These are phyloP conservation scores for Botrytis porri DNA, from an alignment of 2,329 filamentous ascomycete genomes.

Conservation along the genomic window DNA sequence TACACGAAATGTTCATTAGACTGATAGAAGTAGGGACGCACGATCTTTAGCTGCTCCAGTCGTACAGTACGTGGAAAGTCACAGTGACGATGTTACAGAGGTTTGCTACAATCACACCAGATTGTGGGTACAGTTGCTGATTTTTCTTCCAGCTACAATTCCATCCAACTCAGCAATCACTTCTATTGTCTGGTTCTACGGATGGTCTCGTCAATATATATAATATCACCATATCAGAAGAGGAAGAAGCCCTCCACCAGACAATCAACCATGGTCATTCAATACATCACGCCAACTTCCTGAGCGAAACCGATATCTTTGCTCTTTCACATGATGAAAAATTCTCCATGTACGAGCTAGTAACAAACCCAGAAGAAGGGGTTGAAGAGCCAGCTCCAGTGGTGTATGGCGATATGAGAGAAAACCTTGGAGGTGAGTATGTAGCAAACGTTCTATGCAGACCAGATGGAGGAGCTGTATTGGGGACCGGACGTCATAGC, in stretches of 20 bases:
- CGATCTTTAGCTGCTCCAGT: constrained; percentile 48
- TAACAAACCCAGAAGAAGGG: constrained; percentile 60
- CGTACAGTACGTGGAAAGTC: constrained; percentile 60
- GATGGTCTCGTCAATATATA: constrained; percentile 78
- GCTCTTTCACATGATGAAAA: constrained; percentile 77
- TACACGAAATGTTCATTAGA: neutral
- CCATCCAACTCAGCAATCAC: constrained; percentile 56
- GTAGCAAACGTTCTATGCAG: constrained; percentile 64
- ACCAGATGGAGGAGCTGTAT: constrained; percentile 56
- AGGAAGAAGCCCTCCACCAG: constrained; percentile 75
- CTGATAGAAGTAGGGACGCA: constrained; percentile 50
- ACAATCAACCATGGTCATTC: constrained; percentile 76
- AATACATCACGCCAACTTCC: constrained; percentile 71
- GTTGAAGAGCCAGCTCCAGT: constrained; percentile 47
- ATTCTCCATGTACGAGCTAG: constrained; percentile 68
- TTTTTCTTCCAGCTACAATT: constrained; percentile 51
- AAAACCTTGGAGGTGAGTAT: constrained; percentile 68
- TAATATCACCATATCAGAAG: constrained; percentile 66
- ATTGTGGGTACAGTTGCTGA: constrained; percentile 26
- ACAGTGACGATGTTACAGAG: constrained; percentile 66
- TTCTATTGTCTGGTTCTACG: constrained; percentile 73
- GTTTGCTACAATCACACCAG: constrained; percentile 35
- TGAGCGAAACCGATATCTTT: constrained; percentile 62
- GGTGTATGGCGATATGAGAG: constrained; percentile 67
- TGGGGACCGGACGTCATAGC: constrained; percentile 65